Conservation (phyloP, 768 basidiomycete species). For the Artomyces pyxidatus region DNA sequence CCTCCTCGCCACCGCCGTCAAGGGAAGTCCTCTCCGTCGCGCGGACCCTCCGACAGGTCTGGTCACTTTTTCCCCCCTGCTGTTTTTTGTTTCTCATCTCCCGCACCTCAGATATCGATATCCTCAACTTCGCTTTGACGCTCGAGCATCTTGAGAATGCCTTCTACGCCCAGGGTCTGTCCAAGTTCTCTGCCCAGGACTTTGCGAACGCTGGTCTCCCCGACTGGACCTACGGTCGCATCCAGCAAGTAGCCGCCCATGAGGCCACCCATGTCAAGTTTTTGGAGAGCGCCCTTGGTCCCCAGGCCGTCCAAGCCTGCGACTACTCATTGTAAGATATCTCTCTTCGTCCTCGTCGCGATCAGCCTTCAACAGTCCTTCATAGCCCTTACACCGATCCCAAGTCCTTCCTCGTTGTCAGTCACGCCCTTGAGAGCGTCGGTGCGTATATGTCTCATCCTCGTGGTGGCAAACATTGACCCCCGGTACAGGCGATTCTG, state of each 20-base stretch:
- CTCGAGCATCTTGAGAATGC: constrained; percentile 31
- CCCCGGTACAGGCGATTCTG: constrained; percentile 27
- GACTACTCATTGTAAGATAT: constrained; percentile 26
- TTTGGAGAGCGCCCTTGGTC: constrained; percentile 27
- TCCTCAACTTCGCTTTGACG: constrained; percentile 28
- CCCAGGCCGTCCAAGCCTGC: constrained; percentile 30
- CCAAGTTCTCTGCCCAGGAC: constrained; percentile 28
- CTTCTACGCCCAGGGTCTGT: constrained; percentile 26
- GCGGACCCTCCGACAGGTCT: constrained; percentile 5
- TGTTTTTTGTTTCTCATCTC: not conserved
- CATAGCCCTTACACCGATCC: constrained; percentile 37
- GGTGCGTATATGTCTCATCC: constrained; percentile 17
- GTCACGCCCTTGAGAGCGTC: constrained; percentile 48
- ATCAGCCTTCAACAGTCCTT: not conserved
- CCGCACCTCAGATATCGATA: constrained; percentile 15
- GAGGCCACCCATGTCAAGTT: constrained; percentile 34
- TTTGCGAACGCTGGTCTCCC: constrained; percentile 31
- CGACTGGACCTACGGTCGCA: constrained; percentile 28
- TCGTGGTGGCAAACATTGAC: not conserved
- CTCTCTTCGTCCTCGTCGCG: not conserved
- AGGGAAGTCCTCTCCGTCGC: constrained; percentile 7
- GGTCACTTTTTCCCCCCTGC: not conserved
- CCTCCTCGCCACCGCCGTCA: not conserved
- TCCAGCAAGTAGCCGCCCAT: constrained; percentile 31
- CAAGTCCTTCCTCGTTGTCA: constrained; percentile 39